Percentiles rank a stretch among this genome's conserved stretches.
Conservation (phyloP, 2,329 filamentous ascomycete species). For the Sporothrix protearum region DNA sequence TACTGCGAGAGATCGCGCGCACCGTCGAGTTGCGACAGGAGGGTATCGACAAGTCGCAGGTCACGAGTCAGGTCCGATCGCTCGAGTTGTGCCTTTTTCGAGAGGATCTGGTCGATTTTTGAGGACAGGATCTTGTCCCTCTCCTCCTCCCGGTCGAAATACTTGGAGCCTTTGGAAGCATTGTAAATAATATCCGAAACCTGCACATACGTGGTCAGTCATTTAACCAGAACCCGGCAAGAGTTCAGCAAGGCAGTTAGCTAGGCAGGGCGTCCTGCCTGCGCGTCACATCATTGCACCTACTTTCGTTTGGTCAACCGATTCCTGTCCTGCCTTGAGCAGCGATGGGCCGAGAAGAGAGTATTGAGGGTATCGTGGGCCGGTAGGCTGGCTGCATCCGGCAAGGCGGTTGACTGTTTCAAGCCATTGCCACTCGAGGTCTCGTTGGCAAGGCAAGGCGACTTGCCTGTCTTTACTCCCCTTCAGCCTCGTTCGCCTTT, state of each 20-base stretch:
- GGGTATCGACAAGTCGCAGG: slow-evolving; percentile 71
- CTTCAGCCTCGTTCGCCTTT: neutral
- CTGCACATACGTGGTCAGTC: slow-evolving; percentile 37
- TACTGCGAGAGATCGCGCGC: slow-evolving; percentile 76
- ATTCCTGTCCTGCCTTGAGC: slow-evolving; percentile 88
- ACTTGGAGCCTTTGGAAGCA: slow-evolving; percentile 93
- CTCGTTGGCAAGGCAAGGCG: neutral
- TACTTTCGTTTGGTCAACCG: slow-evolving; percentile 86
- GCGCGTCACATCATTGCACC: slow-evolving; percentile 11
- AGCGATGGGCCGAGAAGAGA: slow-evolving; percentile 84
- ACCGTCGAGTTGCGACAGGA: slow-evolving; percentile 74
- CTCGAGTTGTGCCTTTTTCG: slow-evolving; percentile 71
- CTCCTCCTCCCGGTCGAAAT: slow-evolving; percentile 84
- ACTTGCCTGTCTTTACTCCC: neutral
- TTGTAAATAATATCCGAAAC: slow-evolving; percentile 97
- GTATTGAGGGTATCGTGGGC: slow-evolving; percentile 68
- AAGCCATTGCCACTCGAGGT: neutral
- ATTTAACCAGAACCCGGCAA: too few species aligned
- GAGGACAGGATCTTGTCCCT: slow-evolving; percentile 77
- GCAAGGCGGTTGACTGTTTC: neutral
- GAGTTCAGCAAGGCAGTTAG: neutral
- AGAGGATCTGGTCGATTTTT: slow-evolving; percentile 78
- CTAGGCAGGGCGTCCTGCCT: neutral
- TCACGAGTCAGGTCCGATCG: slow-evolving; percentile 70
- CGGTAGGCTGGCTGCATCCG: neutral